Conservation (phyloP, 148 eudicot genomes). For the Linanthus parryae region DNA sequence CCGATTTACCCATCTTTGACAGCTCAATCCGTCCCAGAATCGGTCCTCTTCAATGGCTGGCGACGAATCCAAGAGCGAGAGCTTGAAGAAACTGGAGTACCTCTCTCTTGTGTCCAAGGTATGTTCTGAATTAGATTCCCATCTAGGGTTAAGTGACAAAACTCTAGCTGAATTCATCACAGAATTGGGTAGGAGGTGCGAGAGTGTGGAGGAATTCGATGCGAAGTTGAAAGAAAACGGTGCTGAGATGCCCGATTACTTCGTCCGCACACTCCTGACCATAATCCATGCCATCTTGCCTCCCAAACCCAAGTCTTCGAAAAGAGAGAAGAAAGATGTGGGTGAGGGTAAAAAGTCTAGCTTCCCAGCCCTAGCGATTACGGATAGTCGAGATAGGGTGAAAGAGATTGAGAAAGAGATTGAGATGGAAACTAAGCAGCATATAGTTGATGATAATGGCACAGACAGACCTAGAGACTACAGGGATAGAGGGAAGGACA, state of each 20-base stretch:
- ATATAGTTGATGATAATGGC: not conserved
- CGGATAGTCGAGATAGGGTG: slow-evolving; percentile 48
- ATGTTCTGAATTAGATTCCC: slow-evolving; percentile 70
- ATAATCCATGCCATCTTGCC: slow-evolving; percentile 88
- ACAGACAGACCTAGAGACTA: slow-evolving; percentile 2
- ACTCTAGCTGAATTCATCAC: slow-evolving; percentile 75
- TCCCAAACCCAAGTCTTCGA: slow-evolving; percentile 37
- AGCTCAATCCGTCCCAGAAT: too few species aligned
- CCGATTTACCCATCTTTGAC: too few species aligned
- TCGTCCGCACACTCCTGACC: slow-evolving; percentile 58
- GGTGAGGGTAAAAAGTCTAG: slow-evolving; percentile 12
- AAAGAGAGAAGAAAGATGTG: slow-evolving; percentile 16
- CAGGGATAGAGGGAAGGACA: slow-evolving; percentile 3
- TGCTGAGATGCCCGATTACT: slow-evolving; percentile 83
- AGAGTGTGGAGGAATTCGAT: slow-evolving; percentile 62
- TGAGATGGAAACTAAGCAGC: slow-evolving; percentile 24
- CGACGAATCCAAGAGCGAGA: slow-evolving; percentile 23
- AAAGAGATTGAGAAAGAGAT: slow-evolving; percentile 45
- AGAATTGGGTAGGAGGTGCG: slow-evolving; percentile 47
- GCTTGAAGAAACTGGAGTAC: slow-evolving; percentile 58
- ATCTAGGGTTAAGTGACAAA: slow-evolving; percentile 60
- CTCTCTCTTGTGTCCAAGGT: slow-evolving; percentile 78
- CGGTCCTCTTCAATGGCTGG: too few species aligned
- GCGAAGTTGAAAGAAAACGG: slow-evolving; percentile 52
- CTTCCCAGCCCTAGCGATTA: slow-evolving; percentile 47